Conservation (phyloP, 2,329 filamentous ascomycete species). For the Metarhizium anisopliae region DNA sequence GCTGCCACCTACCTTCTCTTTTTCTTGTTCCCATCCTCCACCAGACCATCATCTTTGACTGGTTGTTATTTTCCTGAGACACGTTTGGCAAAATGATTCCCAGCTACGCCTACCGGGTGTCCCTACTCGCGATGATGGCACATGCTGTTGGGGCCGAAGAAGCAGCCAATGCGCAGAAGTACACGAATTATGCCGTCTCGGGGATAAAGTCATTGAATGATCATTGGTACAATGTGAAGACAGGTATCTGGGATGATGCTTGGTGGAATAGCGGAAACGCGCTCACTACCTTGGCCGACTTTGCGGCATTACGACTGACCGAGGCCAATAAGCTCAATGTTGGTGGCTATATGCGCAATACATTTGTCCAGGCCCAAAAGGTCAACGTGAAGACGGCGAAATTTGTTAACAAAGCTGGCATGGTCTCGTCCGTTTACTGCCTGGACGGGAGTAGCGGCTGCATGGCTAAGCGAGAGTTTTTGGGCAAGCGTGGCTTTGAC, state of each 20-base stretch:
- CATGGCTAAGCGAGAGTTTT: constrained; percentile 24
- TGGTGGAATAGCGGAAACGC: constrained; percentile 71
- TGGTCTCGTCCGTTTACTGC: constrained; percentile 29
- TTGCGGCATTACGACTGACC: constrained; percentile 25
- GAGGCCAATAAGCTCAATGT: constrained; percentile 29
- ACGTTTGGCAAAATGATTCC: neutral
- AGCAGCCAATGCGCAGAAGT: constrained; percentile 15
- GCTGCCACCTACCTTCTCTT: neutral
- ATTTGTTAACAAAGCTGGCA: constrained; percentile 23
- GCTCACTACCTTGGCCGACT: constrained; percentile 53
- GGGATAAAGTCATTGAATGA: constrained; percentile 39
- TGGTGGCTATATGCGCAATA: constrained; percentile 32
- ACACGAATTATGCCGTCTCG: constrained; percentile 22
- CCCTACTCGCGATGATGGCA: constrained; percentile 1
- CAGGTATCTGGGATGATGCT: constrained; percentile 54
- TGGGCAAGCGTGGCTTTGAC: constrained; percentile 21
- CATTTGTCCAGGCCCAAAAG: constrained; percentile 35
- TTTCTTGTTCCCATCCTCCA: neutral
- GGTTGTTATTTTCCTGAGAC: neutral
- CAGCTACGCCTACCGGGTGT: neutral
- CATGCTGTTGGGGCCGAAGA: neutral
- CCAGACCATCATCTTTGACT: neutral
- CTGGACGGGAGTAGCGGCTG: constrained; percentile 18
- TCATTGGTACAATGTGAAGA: constrained; percentile 49
- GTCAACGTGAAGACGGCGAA: constrained; percentile 29